A percentile compares a stretch with the other conserved stretches of the same genome.
phyloP scores from a whole-genome alignment of 23 red algal genomes.

The Chondrus crispus region DNA sequence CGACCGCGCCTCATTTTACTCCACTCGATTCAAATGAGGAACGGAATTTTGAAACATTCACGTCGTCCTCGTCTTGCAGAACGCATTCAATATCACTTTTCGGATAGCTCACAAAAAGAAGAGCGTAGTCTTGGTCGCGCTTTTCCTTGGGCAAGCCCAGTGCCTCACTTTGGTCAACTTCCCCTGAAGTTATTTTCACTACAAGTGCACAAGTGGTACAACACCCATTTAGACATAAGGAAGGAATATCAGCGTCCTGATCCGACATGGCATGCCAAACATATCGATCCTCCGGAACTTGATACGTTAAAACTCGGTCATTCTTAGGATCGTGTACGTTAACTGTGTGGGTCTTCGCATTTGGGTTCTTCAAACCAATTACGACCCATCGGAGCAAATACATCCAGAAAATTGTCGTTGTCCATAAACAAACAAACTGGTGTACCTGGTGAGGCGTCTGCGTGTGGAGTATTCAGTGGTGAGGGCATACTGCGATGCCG shows the following conservation, averaged over 20 bases:
- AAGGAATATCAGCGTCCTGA: constrained; percentile 69
- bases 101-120: constrained; percentile 91
- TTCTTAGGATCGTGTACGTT: constrained; percentile 60
- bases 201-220: constrained; percentile 99
- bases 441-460: no score
- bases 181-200: constrained; percentile 57
- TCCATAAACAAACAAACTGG: no score
- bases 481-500: no score
- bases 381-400: no score
- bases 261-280: constrained; percentile 91
- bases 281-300: constrained; percentile 96
- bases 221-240: constrained; percentile 92
- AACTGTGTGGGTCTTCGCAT: constrained; percentile 67
- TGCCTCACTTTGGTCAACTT: constrained; percentile 78
- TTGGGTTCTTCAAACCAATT: not conserved
- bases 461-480: no score
- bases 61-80: constrained; percentile 96
- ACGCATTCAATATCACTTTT: constrained; percentile 70
- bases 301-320: constrained; percentile 6
- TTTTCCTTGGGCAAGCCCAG: constrained; percentile 78
- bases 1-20: constrained; percentile 83
- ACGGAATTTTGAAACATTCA: constrained; percentile 90
- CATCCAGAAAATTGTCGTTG: no score
- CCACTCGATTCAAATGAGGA: constrained; percentile 87
- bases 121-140: constrained; percentile 78